A percentile compares a stretch with the other conserved stretches of the same genome.
Conservation (phyloP, 129 eudicot species). For the Artemisia tridentata region DNA sequence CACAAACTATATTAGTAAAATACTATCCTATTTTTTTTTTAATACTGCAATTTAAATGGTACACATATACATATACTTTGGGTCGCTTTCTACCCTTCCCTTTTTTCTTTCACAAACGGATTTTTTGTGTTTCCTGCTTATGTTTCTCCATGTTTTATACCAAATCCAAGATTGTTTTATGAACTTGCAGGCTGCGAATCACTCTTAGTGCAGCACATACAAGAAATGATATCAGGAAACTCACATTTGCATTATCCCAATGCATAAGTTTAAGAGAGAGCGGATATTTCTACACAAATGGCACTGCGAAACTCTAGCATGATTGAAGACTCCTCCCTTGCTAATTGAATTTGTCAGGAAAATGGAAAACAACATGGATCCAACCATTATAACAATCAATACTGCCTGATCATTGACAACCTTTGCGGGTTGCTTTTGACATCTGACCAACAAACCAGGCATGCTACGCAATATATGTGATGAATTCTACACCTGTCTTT, state of each 20-base stretch:
- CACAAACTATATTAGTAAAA: too few relatives aligned
- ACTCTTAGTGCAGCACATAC: slow-evolving; percentile 91
- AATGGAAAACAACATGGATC: background rate
- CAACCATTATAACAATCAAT: background rate
- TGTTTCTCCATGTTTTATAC: background rate
- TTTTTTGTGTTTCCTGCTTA: too few relatives aligned
- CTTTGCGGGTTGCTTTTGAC: background rate
- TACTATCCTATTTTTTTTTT: too few relatives aligned
- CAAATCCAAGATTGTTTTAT: background rate
- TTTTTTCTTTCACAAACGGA: too few relatives aligned
- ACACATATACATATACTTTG: too few relatives aligned
- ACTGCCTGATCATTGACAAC: background rate
- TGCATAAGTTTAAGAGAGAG: slow-evolving; percentile 66
- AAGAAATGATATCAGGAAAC: slow-evolving; percentile 60
- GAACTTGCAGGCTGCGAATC: slow-evolving; percentile 46
- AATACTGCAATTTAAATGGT: too few relatives aligned
- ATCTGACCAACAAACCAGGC: background rate
- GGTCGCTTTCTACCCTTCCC: too few relatives aligned
- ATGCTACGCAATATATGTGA: slow-evolving; percentile 4
- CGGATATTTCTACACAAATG: slow-evolving; percentile 36
- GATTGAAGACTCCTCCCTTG: background rate
- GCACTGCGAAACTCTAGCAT: slow-evolving; percentile 55
- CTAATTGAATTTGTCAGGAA: background rate
- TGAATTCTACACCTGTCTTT: background rate
- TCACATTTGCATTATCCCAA: slow-evolving; percentile 65